phyloP scores from a whole-genome alignment of 371 early-diverging fungal species.

The Pancytospora philotis region DNA sequence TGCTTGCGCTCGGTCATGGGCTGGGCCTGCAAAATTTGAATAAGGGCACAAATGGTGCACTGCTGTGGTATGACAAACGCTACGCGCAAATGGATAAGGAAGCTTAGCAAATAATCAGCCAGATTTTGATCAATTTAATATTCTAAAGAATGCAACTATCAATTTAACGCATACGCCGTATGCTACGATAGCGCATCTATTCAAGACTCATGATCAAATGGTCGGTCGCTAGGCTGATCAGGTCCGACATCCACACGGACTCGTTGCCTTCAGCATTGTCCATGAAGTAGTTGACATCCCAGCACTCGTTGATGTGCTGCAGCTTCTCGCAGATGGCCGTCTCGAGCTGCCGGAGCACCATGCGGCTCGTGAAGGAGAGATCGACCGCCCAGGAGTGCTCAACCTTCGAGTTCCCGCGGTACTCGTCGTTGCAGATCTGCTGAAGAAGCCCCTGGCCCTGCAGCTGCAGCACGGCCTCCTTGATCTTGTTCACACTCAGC shows the following conservation, averaged over 20 bases:
- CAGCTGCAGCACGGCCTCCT: slow-evolving; percentile 17
- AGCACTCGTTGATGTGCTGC: slow-evolving; percentile 10
- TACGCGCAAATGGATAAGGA: not conserved
- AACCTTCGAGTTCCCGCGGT: slow-evolving; percentile 3
- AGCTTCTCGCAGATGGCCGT: slow-evolving; percentile 1
- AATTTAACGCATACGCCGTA: not conserved
- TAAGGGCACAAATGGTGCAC: too few relatives aligned
- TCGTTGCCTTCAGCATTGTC: slow-evolving; percentile 14
- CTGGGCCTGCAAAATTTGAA: too few relatives aligned
- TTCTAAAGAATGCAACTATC: not conserved
- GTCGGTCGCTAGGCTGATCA: not conserved
- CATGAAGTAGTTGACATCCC: slow-evolving; percentile 18
- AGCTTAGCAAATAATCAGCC: not conserved
- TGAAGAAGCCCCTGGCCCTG: slow-evolving; percentile 23
- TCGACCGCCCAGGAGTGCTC: slow-evolving; percentile 13
- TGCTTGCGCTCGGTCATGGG: slow-evolving; percentile 6
- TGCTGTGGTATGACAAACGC: too few relatives aligned
- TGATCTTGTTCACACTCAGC: slow-evolving; percentile 4
- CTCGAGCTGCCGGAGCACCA: not conserved
- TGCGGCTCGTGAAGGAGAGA: not conserved
- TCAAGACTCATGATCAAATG: slow-evolving; percentile 17
- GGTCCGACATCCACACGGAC: slow-evolving; percentile 17
- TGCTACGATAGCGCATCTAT: slow-evolving; percentile 6
- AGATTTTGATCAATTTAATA: not conserved
- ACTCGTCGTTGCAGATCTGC: slow-evolving; percentile 9